Base-by-base conservation (phyloP, 495 filamentous ascomycete genomes). In the Podospora didyma region DNA sequence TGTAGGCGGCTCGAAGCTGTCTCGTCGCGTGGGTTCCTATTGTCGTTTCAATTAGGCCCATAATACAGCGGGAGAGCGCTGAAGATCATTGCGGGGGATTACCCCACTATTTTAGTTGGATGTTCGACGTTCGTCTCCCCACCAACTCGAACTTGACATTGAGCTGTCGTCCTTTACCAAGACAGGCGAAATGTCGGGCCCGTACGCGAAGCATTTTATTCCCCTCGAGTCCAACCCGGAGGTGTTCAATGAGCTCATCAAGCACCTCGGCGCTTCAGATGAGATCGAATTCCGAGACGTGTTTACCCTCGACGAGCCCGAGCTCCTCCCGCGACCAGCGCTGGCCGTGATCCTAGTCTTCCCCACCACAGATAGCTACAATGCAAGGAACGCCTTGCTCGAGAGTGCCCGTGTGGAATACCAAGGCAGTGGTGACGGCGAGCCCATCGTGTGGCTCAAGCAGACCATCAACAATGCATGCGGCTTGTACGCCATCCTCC, bases 381-480 rank as follows among this genome's bases (percentile, higher is more conserved):
- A 86, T 67, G 54, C 69, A 48, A 72, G 73, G 51, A 76, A 82
- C 31, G 63, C 61, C 45, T 56, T 69, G 44, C 81, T 85, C 67
- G 82, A 88, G 61, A 65, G 65, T 16, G 41, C 65, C 1, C 66
- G 58, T 44, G 14, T 44, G 26, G 73, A 75, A 28, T 75, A 79
- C 53, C 47, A 61, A 14, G 62, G 64, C 10, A 68, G 63, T 17
- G 75, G 49, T 52, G 62, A 28, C 3, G 64, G 62, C 11, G 71
- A 78, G 46, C 59, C 62, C 10, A 63, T 74, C 0, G 77, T 89
- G 35, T 92, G 87, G 88, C 92, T 89, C 69, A 86, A 87, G 61
- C 88, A 94, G 60, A 92, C 89, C 0, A 92, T 94, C 62, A 75
- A 83, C 37, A 86, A 92, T 68, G 84, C 87, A 4, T 92, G 89